Evolutionary conservation across 2,329 filamentous ascomycete genomes (phyloP), one percentile per base, ranked within the genome.

Genomic region (Hawksworthiomyces lignivorus): DNA sequence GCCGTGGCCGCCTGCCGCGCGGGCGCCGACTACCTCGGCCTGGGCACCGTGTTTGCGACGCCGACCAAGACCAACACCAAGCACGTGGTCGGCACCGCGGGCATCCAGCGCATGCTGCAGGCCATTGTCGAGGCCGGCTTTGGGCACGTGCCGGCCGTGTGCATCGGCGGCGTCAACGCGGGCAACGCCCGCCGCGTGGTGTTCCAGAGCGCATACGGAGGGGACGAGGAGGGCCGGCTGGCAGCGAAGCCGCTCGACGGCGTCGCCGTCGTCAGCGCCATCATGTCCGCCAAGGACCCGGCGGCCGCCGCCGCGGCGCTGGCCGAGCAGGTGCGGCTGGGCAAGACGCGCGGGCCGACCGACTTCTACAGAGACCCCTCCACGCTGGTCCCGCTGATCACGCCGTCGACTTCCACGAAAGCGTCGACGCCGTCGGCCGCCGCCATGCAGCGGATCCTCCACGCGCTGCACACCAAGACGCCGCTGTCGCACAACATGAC

Each of bases 401-500:
- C 20, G 1, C 19, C 11, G 3, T 4, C 34, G 17, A 18, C 21
- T 17, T 11, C 29, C 14, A 14, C 17, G 7, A 5, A 27, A 27
- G 19, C 27, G 20, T 17, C 21, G 27, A 7, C 33, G 5, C 11
- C 11, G 2, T 44, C 17, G 11, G 57, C 41, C 40, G 2, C 20
- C 36, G 2, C 29, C 8, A 20, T 60, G 4, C 58, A 62, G 2
- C 54, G 55, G 30, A 63, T 84, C 15, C 68, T 94, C 32, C 68
- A 66, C 45, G 68, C 70, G 6, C 73, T 95, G 36, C 75, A 75
- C 5, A 59, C 68, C 3, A 69, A 64, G 32, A 81, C 75, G 43
- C 88, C 89, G 0, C 71, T 97, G 18, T 84, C 84, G 38, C 90
- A 97, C 64, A 96, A 95, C 64, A 97, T 97, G 87, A 97, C 92